These are phyloP conservation scores for Trichothecium sympodiale DNA, from an alignment of 2,329 filamentous ascomycete species.

Conservation along the genomic window DNA sequence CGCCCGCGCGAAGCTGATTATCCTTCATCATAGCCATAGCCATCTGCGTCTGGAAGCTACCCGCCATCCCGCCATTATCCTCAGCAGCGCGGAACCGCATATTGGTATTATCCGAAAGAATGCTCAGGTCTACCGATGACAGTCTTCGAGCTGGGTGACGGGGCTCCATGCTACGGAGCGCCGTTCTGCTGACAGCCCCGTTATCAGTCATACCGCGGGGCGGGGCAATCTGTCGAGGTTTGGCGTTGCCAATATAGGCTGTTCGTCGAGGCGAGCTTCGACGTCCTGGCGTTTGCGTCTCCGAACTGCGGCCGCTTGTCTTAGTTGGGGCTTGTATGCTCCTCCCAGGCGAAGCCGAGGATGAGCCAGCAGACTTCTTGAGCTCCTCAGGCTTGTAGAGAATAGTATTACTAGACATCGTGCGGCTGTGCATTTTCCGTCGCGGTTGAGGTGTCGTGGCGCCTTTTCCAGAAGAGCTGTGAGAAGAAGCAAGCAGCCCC, in stretches of 20 bases:
- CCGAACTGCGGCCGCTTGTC: conserved; percentile 17
- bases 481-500: conserved; percentile 22
- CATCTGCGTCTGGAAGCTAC: conserved; percentile 75
- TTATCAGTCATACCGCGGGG: conserved; percentile 23
- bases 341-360: conserved; percentile 28
- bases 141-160: conserved; percentile 28
- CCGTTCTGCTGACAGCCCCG: conserved; percentile 26
- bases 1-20: conserved; percentile 36
- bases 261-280: conserved; percentile 33
- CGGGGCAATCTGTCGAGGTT: conserved; percentile 46
- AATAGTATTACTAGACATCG: conserved; percentile 72
- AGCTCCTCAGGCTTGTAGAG: conserved; percentile 61
- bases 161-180: conserved; percentile 40
- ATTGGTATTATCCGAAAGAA: conserved; percentile 60
- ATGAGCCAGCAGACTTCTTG: conserved; percentile 24
- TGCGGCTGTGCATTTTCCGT: conserved; percentile 52
- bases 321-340: conserved; percentile 24
- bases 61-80: conserved; percentile 53
- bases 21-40: conserved; percentile 55
- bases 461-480: conserved; percentile 17
- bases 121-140: conserved; percentile 60
- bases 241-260: conserved; percentile 31
- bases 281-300: conserved; percentile 7
- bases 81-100: conserved; percentile 39
- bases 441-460: conserved; percentile 21